Evolutionary conservation across 2,329 filamentous ascomycete genomes (phyloP).

Genomic region (Didymella keratinophila): DNA sequence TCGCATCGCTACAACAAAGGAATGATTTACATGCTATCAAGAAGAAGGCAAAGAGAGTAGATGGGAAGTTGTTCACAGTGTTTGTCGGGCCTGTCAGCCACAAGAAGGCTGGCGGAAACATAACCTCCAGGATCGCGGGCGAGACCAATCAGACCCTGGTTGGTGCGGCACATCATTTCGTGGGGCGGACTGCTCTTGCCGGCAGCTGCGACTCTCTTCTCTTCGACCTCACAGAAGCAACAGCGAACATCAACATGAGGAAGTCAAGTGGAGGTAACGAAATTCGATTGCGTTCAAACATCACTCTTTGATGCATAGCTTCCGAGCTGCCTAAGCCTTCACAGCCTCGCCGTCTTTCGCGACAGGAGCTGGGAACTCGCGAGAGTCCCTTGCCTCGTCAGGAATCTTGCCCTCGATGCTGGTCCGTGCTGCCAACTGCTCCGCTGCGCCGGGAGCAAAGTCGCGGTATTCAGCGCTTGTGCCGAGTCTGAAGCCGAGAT

Average conservation of each 20-base stretch:
- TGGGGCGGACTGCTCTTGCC: slow-evolving; percentile 3
- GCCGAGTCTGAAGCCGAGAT: slow-evolving; percentile 31
- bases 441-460: slow-evolving; percentile 30
- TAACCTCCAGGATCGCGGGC: not conserved
- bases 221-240: not conserved
- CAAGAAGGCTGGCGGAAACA: not conserved
- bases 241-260: not conserved
- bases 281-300: not conserved
- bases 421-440: slow-evolving; percentile 27
- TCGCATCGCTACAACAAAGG: slow-evolving; percentile 6
- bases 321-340: not conserved
- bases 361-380: slow-evolving; percentile 12
- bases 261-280: not conserved
- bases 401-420: slow-evolving; percentile 26
- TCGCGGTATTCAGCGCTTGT: slow-evolving; percentile 34
- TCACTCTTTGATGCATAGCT: not conserved
- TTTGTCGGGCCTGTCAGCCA: not conserved
- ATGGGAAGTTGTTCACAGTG: not conserved
- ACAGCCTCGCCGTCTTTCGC: not conserved
- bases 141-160: not conserved
- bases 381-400: slow-evolving; percentile 22
- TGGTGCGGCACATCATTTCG: not conserved
- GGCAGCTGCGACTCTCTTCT: not conserved
- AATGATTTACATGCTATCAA: not conserved
- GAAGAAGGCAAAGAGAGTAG: not conserved